A percentile compares a stretch with the other conserved stretches of the same genome.
Conservation (phyloP, 129 eudicot genomes). For the Daucus carota region DH1_v3.0 NC_030389.2:4374001-4374500, state of each 20-base stretch:
- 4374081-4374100: constrained; percentile 57
- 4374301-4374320: constrained; percentile 74
- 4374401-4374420: constrained; percentile 81
- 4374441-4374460: constrained; percentile 21
- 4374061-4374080: constrained; percentile 75
- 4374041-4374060: constrained; percentile 94
- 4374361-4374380: neutral
- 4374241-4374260: neutral
- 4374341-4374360: neutral
- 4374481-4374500: neutral
- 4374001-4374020: constrained; percentile 82
- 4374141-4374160: constrained; percentile 89
- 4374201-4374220: neutral
- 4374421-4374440: constrained; percentile 99
- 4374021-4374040: constrained; percentile 82
- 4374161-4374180: constrained; percentile 31
- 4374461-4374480: neutral
- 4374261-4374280: constrained; percentile 82
- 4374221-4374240: neutral
- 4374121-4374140: constrained; percentile 97
- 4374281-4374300: constrained; percentile 93
- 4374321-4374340: constrained; percentile 2
- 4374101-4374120: constrained; percentile 82
- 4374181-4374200: neutral
- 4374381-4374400: constrained; percentile 75